Evolutionary conservation across 2,329 filamentous ascomycete species (phyloP).

Genomic region (Rhinocladiella mackenziei): DNA sequence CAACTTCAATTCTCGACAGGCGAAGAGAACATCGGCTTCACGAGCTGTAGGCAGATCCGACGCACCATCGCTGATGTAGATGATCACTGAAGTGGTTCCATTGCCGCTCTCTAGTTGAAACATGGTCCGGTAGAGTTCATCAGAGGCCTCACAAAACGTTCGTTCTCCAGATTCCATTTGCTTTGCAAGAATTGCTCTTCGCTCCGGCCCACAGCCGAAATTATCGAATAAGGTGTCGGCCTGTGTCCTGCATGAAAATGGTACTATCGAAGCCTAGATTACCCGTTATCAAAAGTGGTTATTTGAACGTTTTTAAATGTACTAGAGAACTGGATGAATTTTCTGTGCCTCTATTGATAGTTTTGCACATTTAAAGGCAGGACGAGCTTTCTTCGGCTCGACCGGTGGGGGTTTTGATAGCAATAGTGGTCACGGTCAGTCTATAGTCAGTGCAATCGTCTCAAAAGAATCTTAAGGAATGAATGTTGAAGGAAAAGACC

Average conservation of each 20-base stretch:
- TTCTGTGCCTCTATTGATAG: constrained; percentile 34
- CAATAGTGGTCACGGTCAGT: constrained; percentile 27
- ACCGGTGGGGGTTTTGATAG: constrained; percentile 25
- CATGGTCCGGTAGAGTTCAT: constrained; percentile 73
- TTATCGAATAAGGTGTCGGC: constrained; percentile 65
- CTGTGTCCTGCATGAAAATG: constrained; percentile 68
- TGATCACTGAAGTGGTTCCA: constrained; percentile 60
- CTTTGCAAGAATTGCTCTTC: constrained; percentile 55
- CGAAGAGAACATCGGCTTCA: constrained; percentile 65
- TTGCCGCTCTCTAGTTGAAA: constrained; percentile 56
- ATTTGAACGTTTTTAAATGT: constrained; percentile 15
- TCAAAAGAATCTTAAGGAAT: not conserved
- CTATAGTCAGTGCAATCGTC: not conserved
- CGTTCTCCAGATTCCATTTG: constrained; percentile 63
- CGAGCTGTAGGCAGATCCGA: constrained; percentile 63
- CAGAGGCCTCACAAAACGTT: constrained; percentile 65
- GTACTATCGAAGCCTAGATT: constrained; percentile 64
- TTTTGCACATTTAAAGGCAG: constrained; percentile 22
- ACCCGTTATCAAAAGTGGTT: constrained; percentile 14
- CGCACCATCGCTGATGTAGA: constrained; percentile 68
- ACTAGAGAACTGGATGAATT: constrained; percentile 47
- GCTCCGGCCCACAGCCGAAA: constrained; percentile 58
- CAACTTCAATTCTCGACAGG: constrained; percentile 59
- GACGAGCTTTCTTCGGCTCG: constrained; percentile 24
- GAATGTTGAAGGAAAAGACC: not conserved